Conservation (phyloP, 2,329 filamentous ascomycete species). For the Aureobasidium sp. region DNA sequence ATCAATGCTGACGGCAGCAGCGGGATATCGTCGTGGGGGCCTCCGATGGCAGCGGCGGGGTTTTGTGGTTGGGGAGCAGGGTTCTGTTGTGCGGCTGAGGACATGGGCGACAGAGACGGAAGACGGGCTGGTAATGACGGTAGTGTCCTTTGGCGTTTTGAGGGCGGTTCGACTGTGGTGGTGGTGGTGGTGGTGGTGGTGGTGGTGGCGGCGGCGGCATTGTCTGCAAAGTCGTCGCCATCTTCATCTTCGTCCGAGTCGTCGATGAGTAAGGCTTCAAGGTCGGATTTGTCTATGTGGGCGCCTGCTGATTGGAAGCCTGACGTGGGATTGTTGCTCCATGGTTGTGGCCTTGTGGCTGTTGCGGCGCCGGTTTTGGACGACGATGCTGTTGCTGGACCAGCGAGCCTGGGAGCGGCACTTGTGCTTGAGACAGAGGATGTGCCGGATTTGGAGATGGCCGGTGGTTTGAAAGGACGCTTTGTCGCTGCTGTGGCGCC, state of each 20-base stretch:
- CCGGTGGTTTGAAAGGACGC: slow-evolving; percentile 9
- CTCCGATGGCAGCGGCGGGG: neutral
- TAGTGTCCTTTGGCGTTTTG: slow-evolving; percentile 5
- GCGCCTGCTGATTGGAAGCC: slow-evolving; percentile 10
- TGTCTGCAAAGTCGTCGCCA: neutral
- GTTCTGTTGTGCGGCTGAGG: neutral
- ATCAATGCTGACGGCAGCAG: slow-evolving; percentile 67
- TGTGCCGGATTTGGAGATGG: neutral
- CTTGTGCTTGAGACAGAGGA: neutral
- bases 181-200: neutral
- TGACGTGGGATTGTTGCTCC: neutral
- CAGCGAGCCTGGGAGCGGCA: neutral
- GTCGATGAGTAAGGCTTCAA: slow-evolving; percentile 1
- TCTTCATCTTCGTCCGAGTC: slow-evolving; percentile 1
- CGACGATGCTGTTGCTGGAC: neutral
- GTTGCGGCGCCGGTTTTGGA: neutral
- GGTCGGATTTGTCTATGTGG: neutral
- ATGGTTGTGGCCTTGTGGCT: slow-evolving; percentile 1
- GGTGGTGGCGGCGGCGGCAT: neutral
- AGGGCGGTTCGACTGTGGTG: neutral
- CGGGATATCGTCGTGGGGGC: slow-evolving; percentile 22
- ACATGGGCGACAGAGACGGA: slow-evolving; percentile 3
- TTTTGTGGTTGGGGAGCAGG: neutral
- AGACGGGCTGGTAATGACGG: neutral
- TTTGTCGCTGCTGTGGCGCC: slow-evolving; percentile 14